These are phyloP conservation scores for Clavispora phyllophila DNA, from an alignment of 805 yeast genomes.

Conservation along the genomic window DNA sequence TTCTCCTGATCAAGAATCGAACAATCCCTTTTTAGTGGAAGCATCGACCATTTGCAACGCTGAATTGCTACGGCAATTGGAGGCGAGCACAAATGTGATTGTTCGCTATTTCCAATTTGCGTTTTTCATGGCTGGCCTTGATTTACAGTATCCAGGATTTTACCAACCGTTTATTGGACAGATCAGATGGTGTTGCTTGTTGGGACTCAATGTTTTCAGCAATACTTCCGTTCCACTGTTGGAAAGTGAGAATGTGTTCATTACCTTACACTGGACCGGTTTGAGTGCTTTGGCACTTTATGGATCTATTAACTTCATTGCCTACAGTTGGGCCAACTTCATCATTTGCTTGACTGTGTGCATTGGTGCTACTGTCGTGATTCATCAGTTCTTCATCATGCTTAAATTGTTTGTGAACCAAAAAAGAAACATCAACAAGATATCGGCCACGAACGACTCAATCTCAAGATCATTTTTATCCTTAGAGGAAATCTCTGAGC, in stretches of 20 bases:
- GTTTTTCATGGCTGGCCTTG: constrained; percentile 50
- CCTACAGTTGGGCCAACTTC: constrained; percentile 40
- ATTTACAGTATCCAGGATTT: constrained; percentile 57
- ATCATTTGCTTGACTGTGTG: constrained; percentile 30
- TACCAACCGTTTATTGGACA: constrained; percentile 50
- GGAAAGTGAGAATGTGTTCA: constrained; percentile 33
- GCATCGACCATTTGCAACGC: constrained; percentile 60
- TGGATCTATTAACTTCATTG: constrained; percentile 18
- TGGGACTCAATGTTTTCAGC: constrained; percentile 26
- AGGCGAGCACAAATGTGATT: constrained; percentile 47
- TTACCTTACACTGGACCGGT: constrained; percentile 38
- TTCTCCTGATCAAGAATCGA: constrained; percentile 57
- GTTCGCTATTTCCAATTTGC: constrained; percentile 55
- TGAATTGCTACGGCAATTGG: constrained; percentile 49
- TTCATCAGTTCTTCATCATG: constrained; percentile 18
- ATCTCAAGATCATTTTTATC: background rate
- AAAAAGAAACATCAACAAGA: background rate
- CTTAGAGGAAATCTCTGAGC: background rate
- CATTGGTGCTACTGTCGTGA: constrained; percentile 19
- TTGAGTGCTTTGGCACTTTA: constrained; percentile 33
- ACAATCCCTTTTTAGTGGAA: constrained; percentile 44
- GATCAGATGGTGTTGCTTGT: constrained; percentile 53
- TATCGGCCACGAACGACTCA: background rate
- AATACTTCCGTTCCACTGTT: constrained; percentile 4
- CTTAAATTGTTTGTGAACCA: constrained; percentile 11